These are phyloP conservation scores for Pelargonium australe DNA, from an alignment of 441 rosid species.

Conservation along the genomic window DNA sequence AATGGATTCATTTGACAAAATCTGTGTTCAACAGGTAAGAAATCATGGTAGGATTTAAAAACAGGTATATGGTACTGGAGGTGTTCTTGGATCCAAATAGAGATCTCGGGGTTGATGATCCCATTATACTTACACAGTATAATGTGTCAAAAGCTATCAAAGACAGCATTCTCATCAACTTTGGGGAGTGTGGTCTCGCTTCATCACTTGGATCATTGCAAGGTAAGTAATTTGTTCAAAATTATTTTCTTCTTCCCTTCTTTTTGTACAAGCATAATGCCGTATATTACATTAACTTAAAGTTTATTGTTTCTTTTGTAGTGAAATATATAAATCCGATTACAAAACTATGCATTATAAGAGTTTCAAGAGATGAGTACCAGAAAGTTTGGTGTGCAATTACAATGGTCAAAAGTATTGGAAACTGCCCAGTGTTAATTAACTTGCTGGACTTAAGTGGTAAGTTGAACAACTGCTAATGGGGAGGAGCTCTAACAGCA, in stretches of 20 bases:
- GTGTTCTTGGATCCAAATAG: constrained; percentile 63
- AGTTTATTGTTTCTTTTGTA: constrained; percentile 14
- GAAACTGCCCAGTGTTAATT: constrained; percentile 52
- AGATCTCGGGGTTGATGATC: constrained; percentile 44
- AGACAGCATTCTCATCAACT: constrained; percentile 54
- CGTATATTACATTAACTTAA: neutral
- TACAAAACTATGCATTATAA: constrained; percentile 59
- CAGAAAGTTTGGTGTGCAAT: constrained; percentile 70
- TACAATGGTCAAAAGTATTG: constrained; percentile 55
- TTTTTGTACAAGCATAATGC: neutral
- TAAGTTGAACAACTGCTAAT: constrained; percentile 21
- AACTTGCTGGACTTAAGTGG: constrained; percentile 67
- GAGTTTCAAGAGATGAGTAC: constrained; percentile 62
- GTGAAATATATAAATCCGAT: constrained; percentile 71
- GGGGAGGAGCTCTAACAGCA: too few relatives aligned
- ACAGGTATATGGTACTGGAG: constrained; percentile 73
- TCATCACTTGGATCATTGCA: constrained; percentile 62
- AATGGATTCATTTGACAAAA: neutral
- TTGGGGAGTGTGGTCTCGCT: constrained; percentile 70
- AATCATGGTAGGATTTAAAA: constrained; percentile 74
- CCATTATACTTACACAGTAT: constrained; percentile 56
- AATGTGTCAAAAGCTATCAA: constrained; percentile 60
- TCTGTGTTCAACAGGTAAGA: neutral
- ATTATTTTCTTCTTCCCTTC: neutral
- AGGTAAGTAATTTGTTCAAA: constrained; percentile 22